Evolutionary conservation across 805 yeast genomes (phyloP).

Genomic region (Isabelozyma heimii): DNA sequence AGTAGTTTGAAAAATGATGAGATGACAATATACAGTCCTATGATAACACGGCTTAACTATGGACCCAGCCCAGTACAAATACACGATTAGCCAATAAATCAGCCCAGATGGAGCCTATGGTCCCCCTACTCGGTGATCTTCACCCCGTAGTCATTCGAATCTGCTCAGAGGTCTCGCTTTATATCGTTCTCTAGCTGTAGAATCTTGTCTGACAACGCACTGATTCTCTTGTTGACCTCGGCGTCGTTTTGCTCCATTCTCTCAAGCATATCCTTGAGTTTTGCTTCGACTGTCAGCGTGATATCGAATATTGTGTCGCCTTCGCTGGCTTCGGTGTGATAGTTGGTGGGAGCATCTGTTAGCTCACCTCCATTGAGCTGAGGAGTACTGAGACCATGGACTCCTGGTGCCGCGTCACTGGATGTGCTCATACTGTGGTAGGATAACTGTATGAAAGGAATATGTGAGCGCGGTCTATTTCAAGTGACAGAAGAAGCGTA

Average conservation of each 20-base stretch:
- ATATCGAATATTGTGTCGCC: slow-evolving; percentile 25
- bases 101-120: too few relatives aligned
- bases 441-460: too few relatives aligned
- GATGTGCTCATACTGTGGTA: neutral
- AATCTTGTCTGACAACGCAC: slow-evolving; percentile 17
- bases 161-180: too few relatives aligned
- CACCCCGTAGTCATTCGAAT: too few relatives aligned
- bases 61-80: too few relatives aligned
- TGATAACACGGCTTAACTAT: neutral
- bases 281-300: slow-evolving; percentile 30
- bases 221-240: slow-evolving; percentile 25
- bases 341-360: neutral
- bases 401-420: neutral
- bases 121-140: too few relatives aligned
- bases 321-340: neutral
- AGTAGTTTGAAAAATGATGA: neutral
- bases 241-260: slow-evolving; percentile 23
- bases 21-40: neutral
- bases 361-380: slow-evolving; percentile 27
- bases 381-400: slow-evolving; percentile 29
- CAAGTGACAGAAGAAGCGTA: too few relatives aligned
- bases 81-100: too few relatives aligned
- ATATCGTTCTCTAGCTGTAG: slow-evolving; percentile 1
- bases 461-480: too few relatives aligned
- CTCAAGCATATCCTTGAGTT: slow-evolving; percentile 17